Conservation (phyloP, 2,329 filamentous ascomycete genomes). For the Paracorniculantispora psalliotae region DNA sequence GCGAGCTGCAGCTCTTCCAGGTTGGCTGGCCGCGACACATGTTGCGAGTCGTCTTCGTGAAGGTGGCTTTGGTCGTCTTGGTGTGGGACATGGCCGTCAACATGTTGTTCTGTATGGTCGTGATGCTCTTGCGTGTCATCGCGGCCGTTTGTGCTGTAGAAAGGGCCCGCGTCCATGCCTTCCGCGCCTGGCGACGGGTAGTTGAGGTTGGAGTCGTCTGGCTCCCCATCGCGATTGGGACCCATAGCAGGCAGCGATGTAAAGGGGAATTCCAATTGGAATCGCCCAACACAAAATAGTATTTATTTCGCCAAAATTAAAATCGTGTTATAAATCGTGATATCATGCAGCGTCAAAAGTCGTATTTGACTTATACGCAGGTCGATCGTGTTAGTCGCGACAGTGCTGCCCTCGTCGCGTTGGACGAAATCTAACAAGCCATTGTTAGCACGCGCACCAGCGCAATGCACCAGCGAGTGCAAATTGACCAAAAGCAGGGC, state of each 20-base stretch:
- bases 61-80: constrained; percentile 26
- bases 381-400: constrained; percentile 5
- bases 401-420: constrained; percentile 5
- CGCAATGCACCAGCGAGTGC: neutral
- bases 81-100: constrained; percentile 4
- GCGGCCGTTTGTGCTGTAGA: constrained; percentile 37
- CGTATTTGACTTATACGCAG: constrained; percentile 3
- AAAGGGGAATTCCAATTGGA: neutral
- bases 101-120: constrained; percentile 19
- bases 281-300: neutral
- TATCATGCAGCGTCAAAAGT: neutral
- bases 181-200: constrained; percentile 45
- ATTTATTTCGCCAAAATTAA: neutral
- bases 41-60: constrained; percentile 33
- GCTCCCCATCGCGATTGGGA: constrained; percentile 30
- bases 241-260: constrained; percentile 23
- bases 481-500: neutral
- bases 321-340: neutral
- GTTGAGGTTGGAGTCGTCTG: constrained; percentile 33
- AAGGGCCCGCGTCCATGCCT: constrained; percentile 37
- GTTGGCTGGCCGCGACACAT: constrained; percentile 39
- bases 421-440: constrained; percentile 3
- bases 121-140: constrained; percentile 29
- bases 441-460: constrained; percentile 8
- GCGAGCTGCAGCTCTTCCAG: constrained; percentile 54